Evolutionary conservation across 2,329 filamentous ascomycete species (phyloP).

Genomic region (Calonectria pauciramosa): DNA sequence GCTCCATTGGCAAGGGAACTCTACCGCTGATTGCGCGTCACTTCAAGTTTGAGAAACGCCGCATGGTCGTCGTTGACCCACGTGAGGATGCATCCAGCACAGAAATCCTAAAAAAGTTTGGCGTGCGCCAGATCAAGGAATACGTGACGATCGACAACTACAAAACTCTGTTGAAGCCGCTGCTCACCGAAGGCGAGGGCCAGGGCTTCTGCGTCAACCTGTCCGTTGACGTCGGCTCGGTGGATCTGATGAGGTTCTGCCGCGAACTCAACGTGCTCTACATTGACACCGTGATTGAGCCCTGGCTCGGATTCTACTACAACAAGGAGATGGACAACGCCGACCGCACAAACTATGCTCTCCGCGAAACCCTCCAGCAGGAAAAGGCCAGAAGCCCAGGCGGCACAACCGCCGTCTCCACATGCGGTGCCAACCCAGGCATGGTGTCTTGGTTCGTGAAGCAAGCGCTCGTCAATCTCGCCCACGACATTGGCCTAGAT

Average conservation of each 20-base stretch:
- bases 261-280: slow-evolving; percentile 1
- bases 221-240: neutral
- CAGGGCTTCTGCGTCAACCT: slow-evolving; percentile 8
- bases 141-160: slow-evolving; percentile 6
- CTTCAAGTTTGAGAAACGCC: neutral
- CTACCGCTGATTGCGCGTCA: neutral
- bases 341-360: slow-evolving; percentile 8
- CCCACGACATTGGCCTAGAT: neutral
- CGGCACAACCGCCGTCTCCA: neutral
- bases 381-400: neutral
- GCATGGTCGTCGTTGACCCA: slow-evolving; percentile 7
- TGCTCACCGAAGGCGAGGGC: neutral
- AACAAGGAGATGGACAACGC: neutral
- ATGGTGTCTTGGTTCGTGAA: slow-evolving; percentile 9
- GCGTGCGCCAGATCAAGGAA: slow-evolving; percentile 10
- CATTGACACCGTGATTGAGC: slow-evolving; percentile 10
- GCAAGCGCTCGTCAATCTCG: neutral
- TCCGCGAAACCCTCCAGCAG: neutral
- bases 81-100: neutral
- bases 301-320: slow-evolving; percentile 7
- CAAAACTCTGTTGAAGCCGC: neutral
- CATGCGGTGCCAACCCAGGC: neutral
- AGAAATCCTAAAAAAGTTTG: neutral
- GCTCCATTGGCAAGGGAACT: neutral
- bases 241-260: slow-evolving; percentile 2